Evolutionary conservation across 2,329 filamentous ascomycete genomes (phyloP).

Genomic region (Pseudogymnoascus sp.): DNA sequence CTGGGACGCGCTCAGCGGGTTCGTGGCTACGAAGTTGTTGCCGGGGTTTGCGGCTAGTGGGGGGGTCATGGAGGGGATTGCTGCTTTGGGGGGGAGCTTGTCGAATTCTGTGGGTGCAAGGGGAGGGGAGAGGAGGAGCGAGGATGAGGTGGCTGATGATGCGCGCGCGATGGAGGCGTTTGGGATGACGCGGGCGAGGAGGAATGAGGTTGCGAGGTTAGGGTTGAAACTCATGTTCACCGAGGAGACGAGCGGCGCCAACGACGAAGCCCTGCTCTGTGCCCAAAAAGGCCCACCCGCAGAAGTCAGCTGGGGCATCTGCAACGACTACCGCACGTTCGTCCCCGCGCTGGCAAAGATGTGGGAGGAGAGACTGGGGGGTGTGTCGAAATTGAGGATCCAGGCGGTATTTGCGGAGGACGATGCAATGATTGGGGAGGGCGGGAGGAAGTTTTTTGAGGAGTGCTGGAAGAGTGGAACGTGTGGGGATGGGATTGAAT

Average conservation of each 20-base stretch:
- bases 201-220: conserved; percentile 15
- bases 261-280: conserved; percentile 25
- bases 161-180: conserved; percentile 14
- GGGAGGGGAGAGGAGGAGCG: neutral
- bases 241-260: conserved; percentile 23
- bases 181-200: conserved; percentile 16
- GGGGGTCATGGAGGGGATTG: conserved; percentile 11
- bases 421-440: conserved; percentile 37
- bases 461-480: conserved; percentile 32
- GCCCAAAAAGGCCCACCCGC: conserved; percentile 19
- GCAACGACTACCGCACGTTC: conserved; percentile 19
- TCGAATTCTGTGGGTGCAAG: neutral
- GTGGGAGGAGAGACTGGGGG: conserved; percentile 13
- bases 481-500: conserved; percentile 27
- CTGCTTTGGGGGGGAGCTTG: conserved; percentile 11
- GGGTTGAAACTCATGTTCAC: conserved; percentile 18
- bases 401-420: conserved; percentile 31
- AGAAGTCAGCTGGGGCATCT: conserved; percentile 12
- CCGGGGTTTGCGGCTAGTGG: conserved; percentile 21
- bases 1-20: conserved; percentile 26
- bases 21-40: conserved; percentile 27
- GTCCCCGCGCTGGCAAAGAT: conserved; percentile 14
- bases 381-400: conserved; percentile 15
- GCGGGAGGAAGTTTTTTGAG: conserved; percentile 37
- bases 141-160: conserved; percentile 11